Evolutionary conservation across 2,329 filamentous ascomycete species (phyloP).

Genomic region (Coniella vitis): DNA sequence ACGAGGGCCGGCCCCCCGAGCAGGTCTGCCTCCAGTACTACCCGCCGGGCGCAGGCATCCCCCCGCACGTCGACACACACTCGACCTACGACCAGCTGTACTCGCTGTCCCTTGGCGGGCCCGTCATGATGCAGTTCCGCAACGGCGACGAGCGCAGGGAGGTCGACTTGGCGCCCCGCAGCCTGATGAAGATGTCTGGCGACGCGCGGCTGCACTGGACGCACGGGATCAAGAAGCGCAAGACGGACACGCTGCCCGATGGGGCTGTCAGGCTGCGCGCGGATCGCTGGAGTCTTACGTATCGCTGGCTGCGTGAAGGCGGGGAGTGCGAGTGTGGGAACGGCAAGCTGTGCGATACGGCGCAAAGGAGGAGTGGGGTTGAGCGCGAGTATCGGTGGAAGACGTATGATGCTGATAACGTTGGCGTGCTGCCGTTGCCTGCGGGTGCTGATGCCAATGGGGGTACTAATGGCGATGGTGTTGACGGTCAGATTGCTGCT

Average conservation of each 20-base stretch:
- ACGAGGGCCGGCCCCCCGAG: slow-evolving; percentile 39
- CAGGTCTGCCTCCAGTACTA: slow-evolving; percentile 57
- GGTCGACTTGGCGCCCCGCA: slow-evolving; percentile 40
- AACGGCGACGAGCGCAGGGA: slow-evolving; percentile 28
- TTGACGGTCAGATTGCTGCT: neutral
- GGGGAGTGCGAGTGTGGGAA: slow-evolving; percentile 45
- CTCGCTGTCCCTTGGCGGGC: slow-evolving; percentile 34
- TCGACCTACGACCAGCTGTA: slow-evolving; percentile 39
- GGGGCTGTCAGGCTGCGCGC: slow-evolving; percentile 35
- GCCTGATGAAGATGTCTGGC: slow-evolving; percentile 44
- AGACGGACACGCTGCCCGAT: slow-evolving; percentile 33
- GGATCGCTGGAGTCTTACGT: slow-evolving; percentile 49
- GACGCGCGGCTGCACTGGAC: slow-evolving; percentile 45
- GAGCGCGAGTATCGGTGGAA: slow-evolving; percentile 47
- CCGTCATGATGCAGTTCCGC: slow-evolving; percentile 39
- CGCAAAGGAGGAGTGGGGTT: slow-evolving; percentile 36
- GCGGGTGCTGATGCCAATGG: neutral
- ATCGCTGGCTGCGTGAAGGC: slow-evolving; percentile 42
- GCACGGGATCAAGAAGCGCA: slow-evolving; percentile 25
- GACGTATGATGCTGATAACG: slow-evolving; percentile 16
- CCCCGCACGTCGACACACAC: slow-evolving; percentile 55
- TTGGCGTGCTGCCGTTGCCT: neutral
- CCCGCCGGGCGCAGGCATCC: slow-evolving; percentile 52
- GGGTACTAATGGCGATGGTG: neutral
- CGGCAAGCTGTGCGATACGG: slow-evolving; percentile 43